Conservation (phyloP, 768 basidiomycete species). For the Pholiota molesta region DNA sequence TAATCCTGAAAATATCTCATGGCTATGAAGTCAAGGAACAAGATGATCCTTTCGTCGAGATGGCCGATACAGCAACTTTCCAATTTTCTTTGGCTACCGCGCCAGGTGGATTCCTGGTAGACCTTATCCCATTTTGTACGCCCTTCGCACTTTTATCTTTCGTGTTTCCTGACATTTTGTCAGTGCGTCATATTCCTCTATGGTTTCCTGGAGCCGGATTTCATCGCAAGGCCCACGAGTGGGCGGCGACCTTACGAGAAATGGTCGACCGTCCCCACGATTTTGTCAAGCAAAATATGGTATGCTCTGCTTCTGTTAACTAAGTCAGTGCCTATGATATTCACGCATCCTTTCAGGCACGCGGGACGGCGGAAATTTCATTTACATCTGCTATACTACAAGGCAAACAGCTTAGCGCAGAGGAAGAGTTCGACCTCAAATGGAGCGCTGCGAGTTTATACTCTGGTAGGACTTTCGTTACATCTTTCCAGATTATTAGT, state of each 20-base stretch:
- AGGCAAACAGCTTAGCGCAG: slow-evolving; percentile 46
- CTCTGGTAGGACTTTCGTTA: slow-evolving; percentile 39
- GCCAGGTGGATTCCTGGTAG: slow-evolving; percentile 55
- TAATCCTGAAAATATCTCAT: slow-evolving; percentile 54
- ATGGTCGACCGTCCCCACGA: slow-evolving; percentile 60
- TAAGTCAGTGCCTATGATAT: slow-evolving; percentile 5
- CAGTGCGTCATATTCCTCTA: slow-evolving; percentile 60
- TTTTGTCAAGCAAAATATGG: slow-evolving; percentile 66
- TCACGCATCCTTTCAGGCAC: slow-evolving; percentile 40
- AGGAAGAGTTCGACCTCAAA: slow-evolving; percentile 66
- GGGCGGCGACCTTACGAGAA: slow-evolving; percentile 54
- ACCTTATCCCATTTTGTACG: slow-evolving; percentile 52
- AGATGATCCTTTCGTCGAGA: slow-evolving; percentile 53
- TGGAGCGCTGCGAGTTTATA: slow-evolving; percentile 67
- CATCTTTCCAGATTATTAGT: neutral
- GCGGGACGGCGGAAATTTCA: slow-evolving; percentile 59
- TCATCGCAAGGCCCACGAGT: slow-evolving; percentile 52
- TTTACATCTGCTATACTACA: slow-evolving; percentile 64
- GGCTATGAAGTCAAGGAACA: slow-evolving; percentile 55
- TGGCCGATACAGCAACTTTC: slow-evolving; percentile 56
- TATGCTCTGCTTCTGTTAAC: slow-evolving; percentile 27
- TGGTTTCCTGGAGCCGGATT: slow-evolving; percentile 71
- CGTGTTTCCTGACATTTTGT: slow-evolving; percentile 2
- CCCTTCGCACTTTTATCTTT: slow-evolving; percentile 5
- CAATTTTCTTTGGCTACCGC: slow-evolving; percentile 57